These are phyloP conservation scores for Rutstroemia sp. DNA, from an alignment of 2,329 filamentous ascomycete species.

Conservation along the genomic window DNA sequence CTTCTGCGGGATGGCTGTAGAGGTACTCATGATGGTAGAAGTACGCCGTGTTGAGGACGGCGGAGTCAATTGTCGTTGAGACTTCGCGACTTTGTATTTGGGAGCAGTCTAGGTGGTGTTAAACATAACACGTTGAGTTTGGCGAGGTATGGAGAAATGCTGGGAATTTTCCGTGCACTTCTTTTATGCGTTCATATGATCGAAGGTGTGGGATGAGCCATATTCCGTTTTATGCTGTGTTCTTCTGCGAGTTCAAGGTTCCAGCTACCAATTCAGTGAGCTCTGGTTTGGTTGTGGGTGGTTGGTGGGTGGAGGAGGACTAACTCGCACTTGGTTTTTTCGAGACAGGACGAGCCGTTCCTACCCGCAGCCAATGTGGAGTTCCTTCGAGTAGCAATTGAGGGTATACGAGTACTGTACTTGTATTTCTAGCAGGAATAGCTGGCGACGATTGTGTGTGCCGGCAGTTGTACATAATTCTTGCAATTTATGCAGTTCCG, in stretches of 20 bases:
- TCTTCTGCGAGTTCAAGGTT: neutral
- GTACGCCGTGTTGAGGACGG: constrained; percentile 8
- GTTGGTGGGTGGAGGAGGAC: too few relatives aligned
- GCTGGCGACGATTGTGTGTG: too few relatives aligned
- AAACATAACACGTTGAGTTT: neutral
- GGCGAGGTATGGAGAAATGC: too few relatives aligned
- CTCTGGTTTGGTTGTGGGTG: neutral
- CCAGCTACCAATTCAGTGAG: neutral
- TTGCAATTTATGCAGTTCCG: too few relatives aligned
- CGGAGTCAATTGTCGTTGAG: neutral
- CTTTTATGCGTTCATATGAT: neutral
- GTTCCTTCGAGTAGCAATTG: too few relatives aligned
- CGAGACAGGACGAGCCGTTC: too few relatives aligned
- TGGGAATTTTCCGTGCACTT: neutral
- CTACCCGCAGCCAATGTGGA: too few relatives aligned
- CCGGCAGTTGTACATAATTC: too few relatives aligned
- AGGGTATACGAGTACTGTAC: too few relatives aligned
- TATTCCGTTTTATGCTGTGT: neutral
- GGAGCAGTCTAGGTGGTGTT: neutral
- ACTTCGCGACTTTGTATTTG: neutral
- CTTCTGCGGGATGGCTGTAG: neutral
- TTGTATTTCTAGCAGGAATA: too few relatives aligned
- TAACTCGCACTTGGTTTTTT: too few relatives aligned
- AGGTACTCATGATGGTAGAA: constrained; percentile 12
- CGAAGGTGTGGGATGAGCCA: constrained; percentile 2